Conservation (phyloP, 2,329 filamentous ascomycete genomes). For the Fusarium buharicum region DNA sequence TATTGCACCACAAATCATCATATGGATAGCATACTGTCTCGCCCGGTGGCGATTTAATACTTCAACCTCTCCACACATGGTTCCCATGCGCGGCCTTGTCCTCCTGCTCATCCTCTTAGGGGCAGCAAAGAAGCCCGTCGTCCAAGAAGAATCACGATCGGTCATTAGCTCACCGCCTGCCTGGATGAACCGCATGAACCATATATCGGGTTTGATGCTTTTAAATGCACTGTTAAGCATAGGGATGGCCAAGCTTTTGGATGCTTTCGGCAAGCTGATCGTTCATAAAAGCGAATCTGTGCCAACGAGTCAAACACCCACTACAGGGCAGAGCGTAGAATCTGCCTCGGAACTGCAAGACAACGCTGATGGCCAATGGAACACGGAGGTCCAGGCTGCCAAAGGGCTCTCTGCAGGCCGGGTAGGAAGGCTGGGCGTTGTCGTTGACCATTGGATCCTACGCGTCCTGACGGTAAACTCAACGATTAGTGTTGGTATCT, state of each 20-base stretch:
- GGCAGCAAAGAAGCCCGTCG: neutral
- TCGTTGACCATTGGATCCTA: neutral
- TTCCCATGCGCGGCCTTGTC: neutral
- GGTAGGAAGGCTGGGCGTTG: neutral
- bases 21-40: constrained; percentile 1
- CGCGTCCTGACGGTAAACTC: neutral
- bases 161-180: neutral
- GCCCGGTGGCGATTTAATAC: neutral
- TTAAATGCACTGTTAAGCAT: neutral
- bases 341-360: fast-evolving
- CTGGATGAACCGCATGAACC: neutral
- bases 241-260: neutral
- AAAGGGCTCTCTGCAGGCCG: fast-evolving
- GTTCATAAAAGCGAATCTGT: neutral
- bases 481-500: neutral
- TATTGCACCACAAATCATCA: neutral
- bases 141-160: neutral
- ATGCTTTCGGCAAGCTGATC: neutral
- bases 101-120: fast-evolving
- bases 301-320: neutral
- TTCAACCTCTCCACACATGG: neutral
- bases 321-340: too few species aligned
- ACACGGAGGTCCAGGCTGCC: fast-evolving
- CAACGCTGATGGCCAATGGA: too few species aligned
- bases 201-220: neutral